Evolutionary conservation across 2,329 filamentous ascomycete species (phyloP), one percentile per base, ranked within the genome.

Genomic region (Aspergillus hiratsukae): DNA sequence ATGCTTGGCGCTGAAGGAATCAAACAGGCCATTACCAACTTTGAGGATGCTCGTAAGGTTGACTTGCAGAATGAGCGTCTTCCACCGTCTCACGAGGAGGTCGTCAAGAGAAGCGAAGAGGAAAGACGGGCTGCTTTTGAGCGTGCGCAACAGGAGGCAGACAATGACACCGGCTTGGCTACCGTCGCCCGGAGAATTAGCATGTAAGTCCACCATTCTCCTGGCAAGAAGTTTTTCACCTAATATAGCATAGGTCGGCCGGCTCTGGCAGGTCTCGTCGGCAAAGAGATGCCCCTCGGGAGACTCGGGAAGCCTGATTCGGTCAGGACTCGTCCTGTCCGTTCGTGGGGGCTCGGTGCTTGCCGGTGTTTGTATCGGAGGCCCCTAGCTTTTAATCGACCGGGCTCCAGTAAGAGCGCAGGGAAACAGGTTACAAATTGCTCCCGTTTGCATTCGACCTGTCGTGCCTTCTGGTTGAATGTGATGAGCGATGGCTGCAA

Each of bases 1-100:
- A 97, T 99, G 94, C 84, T 97, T 53, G 94, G 94, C 57, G 93
- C 94, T 0, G 94, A 99, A 77, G 94, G 94, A 57, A 97, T 97
- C 80, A 99, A 97, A 81, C 92, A 97, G 69, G 94, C 94, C 35
- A 99, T 99, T 67, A 93, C 86, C 76, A 95, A 86, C 66, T 99
- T 99, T 65, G 94, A 99, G 73, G 94, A 99, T 74, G 94, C 94
- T 17, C 84, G 91, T 61, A 97, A 97, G 81, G 92, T 99, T 50
- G 94, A 99, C 78, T 70, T 97, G 61, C 92, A 97, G 78, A 99
- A 99, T 74, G 94, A 99, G 78, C 85, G 91, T 61, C 81, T 99
- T 62, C 94, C 94, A 51, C 94, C 94, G 0, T 94, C 85, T 61
- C 89, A 94, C 60, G 93, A 97, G 50, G 94, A 99, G 75, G 92